Evolutionary conservation across 257 asterid species (phyloP).

Genomic region (Sherardia arvensis): DNA sequence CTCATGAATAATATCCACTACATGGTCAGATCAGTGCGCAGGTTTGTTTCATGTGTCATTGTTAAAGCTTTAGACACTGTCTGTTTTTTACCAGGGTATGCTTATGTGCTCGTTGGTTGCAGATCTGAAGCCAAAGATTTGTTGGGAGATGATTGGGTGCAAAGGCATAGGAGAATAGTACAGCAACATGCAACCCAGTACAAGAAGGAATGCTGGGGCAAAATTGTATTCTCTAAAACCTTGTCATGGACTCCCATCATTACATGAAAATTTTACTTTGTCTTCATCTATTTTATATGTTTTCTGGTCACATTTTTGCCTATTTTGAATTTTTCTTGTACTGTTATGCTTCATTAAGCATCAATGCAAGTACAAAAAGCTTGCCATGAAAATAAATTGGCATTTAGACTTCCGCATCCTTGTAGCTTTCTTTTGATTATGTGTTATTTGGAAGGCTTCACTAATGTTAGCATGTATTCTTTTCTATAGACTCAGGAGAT

Average conservation of each 20-base stretch:
- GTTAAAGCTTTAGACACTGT: neutral
- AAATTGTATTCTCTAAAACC: constrained; percentile 37
- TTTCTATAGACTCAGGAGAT: constrained; percentile 55
- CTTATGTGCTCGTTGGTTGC: constrained; percentile 20
- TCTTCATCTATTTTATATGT: neutral
- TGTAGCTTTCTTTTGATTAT: neutral
- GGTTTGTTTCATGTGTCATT: constrained; percentile 31
- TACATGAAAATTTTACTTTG: neutral
- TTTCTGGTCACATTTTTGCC: neutral
- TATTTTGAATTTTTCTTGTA: neutral
- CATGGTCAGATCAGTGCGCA: constrained; percentile 99
- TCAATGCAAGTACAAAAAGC: neutral
- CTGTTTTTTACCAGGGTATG: constrained; percentile 6
- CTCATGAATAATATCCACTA: constrained; percentile 97
- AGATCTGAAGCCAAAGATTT: constrained; percentile 99
- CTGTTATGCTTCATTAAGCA: neutral
- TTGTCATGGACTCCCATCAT: constrained; percentile 4
- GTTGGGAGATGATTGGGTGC: constrained; percentile 99
- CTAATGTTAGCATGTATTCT: neutral
- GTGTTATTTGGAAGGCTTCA: neutral
- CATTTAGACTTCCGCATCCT: neutral
- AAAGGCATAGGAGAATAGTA: constrained; percentile 88
- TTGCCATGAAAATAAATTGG: neutral
- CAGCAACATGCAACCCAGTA: constrained; percentile 98
- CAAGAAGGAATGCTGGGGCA: constrained; percentile 92